These are phyloP conservation scores for Melastoma candidum DNA, from an alignment of 441 rosid genomes.

Conservation along the genomic window DNA sequence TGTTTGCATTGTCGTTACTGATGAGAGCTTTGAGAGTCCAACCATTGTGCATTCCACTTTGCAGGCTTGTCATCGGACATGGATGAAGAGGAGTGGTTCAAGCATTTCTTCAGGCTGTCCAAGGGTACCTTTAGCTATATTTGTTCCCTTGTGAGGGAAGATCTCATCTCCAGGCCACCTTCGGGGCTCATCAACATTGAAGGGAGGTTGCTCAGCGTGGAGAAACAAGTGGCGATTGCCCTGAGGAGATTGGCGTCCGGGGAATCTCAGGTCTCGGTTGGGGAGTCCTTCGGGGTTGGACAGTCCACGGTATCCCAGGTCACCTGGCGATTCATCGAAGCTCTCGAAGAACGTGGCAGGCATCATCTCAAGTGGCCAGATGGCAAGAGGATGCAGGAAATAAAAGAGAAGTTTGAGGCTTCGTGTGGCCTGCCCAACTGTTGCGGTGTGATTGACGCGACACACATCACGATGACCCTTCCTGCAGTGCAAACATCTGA, in stretches of 20 bases:
- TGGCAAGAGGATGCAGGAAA: slow-evolving; percentile 42
- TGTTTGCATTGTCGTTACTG: too few relatives aligned
- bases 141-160: slow-evolving; percentile 80
- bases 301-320: slow-evolving; percentile 97
- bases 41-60: slow-evolving; percentile 12
- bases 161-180: slow-evolving; percentile 85
- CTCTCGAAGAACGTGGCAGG: slow-evolving; percentile 75
- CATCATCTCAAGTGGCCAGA: slow-evolving; percentile 91
- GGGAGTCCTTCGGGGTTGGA: slow-evolving; percentile 86
- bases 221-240: slow-evolving; percentile 94
- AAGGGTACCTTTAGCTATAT: slow-evolving; percentile 76
- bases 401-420: slow-evolving; percentile 57
- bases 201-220: slow-evolving; percentile 89
- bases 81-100: slow-evolving; percentile 75
- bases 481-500: slow-evolving; percentile 91
- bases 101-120: slow-evolving; percentile 76
- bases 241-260: slow-evolving; percentile 85
- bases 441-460: slow-evolving; percentile 81
- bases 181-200: slow-evolving; percentile 94
- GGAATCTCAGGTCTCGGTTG: slow-evolving; percentile 91
- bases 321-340: slow-evolving; percentile 95
- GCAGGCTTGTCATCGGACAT: slow-evolving; percentile 34
- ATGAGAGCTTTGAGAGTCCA: slow-evolving; percentile 5
- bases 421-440: slow-evolving; percentile 69
- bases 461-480: slow-evolving; percentile 85